Evolutionary conservation across 768 basidiomycete genomes (phyloP).

Genomic region (Hydnomerulius pinastri): DNA sequence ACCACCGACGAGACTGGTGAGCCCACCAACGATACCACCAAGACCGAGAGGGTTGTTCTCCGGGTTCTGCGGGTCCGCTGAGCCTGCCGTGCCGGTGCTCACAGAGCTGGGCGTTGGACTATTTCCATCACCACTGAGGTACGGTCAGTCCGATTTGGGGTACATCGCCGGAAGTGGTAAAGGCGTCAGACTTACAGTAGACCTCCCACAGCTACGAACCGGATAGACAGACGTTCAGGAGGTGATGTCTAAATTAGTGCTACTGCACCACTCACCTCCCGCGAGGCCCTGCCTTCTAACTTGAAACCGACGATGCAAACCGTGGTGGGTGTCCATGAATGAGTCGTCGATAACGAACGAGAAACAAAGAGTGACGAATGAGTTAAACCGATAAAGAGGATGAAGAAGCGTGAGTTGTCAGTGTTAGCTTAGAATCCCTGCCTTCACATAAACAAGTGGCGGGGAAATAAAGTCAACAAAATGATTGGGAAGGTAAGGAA

Average conservation of each 20-base stretch:
- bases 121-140: constrained; percentile 10
- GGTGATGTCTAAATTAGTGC: not conserved
- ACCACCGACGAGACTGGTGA: constrained; percentile 18
- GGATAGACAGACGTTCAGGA: not conserved
- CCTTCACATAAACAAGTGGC: constrained; percentile 12
- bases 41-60: not conserved
- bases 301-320: constrained; percentile 18
- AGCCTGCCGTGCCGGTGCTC: not conserved
- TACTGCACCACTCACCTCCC: constrained; percentile 28
- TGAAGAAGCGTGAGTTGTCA: constrained; percentile 1
- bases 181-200: constrained; percentile 23
- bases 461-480: constrained; percentile 5
- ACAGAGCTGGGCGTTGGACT: constrained; percentile 1
- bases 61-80: constrained; percentile 1
- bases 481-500: not conserved
- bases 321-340: constrained; percentile 21
- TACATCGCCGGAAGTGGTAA: no score
- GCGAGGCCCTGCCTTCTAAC: constrained; percentile 29
- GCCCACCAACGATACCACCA: constrained; percentile 11
- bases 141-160: not conserved
- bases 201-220: constrained; percentile 12
- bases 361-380: constrained; percentile 24
- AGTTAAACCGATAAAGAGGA: constrained; percentile 3
- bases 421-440: not conserved
- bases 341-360: constrained; percentile 15